Evolutionary conservation across 805 yeast species (phyloP), one percentile per base, ranked within the genome.

Genomic region (Candida nitratophila): DNA sequence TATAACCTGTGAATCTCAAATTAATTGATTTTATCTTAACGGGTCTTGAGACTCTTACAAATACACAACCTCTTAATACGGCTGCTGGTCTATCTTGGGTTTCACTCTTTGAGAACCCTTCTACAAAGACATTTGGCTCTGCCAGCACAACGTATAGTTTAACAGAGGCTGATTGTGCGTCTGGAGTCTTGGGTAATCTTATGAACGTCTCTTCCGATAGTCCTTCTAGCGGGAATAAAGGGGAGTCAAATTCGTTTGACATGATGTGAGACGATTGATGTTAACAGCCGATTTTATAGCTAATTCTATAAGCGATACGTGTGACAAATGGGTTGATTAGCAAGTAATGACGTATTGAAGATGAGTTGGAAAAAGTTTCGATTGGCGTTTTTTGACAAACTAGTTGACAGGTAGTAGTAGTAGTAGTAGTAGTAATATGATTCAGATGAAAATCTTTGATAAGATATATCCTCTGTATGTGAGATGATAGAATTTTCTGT

Each of bases 71-170:
- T 43, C 98, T 71, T 31, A 90, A 70, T 41, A 90, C 63, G 2
- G 91, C 75, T 1, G 96, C 95, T 4, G 91, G 86, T 39, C 83
- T 67, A 17, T 75, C 78, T 27, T 66, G 64, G 50, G 73, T 78
- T 54, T 87, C 95, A 10, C 73, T 65, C 0, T 76, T 66, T 22
- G 79, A 79, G 59, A 86, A 89, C 0, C 97, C 98, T 56, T 86
- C 90, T 10, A 90, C 73, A 54, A 83, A 90, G 15, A 90, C 64
- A 34, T 74, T 79, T 31, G 85, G 86, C 59, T 90, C 98, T 0
- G 96, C 88, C 16, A 89, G 75, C 9, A 83, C 76, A 8, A 88
- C 64, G 53, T 77, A 86, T n/a, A 86, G 60, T 49, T 83, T 78
- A n/a, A 86, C 67, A 1, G 90, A 74, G 2, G 81, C 73, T 0